phyloP scores from a whole-genome alignment of 2,329 filamentous ascomycete species.

The Lecanicillium sp. region DNA sequence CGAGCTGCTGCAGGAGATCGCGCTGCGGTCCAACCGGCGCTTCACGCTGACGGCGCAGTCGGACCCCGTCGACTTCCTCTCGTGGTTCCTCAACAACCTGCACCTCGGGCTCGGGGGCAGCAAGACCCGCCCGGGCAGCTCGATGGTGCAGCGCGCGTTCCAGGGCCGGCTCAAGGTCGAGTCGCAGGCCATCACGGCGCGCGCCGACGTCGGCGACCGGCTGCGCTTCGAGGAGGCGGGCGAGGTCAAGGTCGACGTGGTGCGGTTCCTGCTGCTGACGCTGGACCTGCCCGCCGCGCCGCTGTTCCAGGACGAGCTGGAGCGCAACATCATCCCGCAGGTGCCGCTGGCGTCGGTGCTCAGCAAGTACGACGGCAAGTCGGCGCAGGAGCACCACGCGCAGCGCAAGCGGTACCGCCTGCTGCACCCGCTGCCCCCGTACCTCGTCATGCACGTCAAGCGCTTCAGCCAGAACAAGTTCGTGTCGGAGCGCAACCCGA shows the following conservation, averaged over 20 bases:
- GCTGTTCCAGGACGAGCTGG: slow-evolving; percentile 90
- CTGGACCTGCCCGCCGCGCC: slow-evolving; percentile 88
- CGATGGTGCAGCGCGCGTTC: slow-evolving; percentile 87
- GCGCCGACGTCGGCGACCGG: slow-evolving; percentile 79
- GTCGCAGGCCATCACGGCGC: slow-evolving; percentile 87
- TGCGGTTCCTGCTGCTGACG: slow-evolving; percentile 84
- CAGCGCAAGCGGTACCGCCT: slow-evolving; percentile 86
- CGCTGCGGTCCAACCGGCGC: slow-evolving; percentile 81
- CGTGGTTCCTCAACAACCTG: slow-evolving; percentile 95
- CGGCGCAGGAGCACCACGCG: slow-evolving; percentile 80
- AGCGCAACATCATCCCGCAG: slow-evolving; percentile 94
- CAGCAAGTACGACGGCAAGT: slow-evolving; percentile 85
- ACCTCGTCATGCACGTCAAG: slow-evolving; percentile 90
- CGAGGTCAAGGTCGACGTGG: slow-evolving; percentile 67
- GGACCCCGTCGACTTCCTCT: slow-evolving; percentile 92
- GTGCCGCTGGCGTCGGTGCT: slow-evolving; percentile 78
- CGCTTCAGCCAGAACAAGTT: slow-evolving; percentile 97
- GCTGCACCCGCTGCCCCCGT: slow-evolving; percentile 84
- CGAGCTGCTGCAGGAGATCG: slow-evolving; percentile 92
- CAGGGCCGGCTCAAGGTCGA: slow-evolving; percentile 90
- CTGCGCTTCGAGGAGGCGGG: slow-evolving; percentile 90
- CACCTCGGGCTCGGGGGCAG: slow-evolving; percentile 88
- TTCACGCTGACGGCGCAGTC: slow-evolving; percentile 88
- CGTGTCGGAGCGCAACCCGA: slow-evolving; percentile 90
- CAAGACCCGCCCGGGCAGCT: slow-evolving; percentile 76